Percentiles rank a stretch among this genome's conserved stretches.
Evolutionary conservation across 2,329 filamentous ascomycete genomes (phyloP).

Genomic region (Cercospora sp.): DNA sequence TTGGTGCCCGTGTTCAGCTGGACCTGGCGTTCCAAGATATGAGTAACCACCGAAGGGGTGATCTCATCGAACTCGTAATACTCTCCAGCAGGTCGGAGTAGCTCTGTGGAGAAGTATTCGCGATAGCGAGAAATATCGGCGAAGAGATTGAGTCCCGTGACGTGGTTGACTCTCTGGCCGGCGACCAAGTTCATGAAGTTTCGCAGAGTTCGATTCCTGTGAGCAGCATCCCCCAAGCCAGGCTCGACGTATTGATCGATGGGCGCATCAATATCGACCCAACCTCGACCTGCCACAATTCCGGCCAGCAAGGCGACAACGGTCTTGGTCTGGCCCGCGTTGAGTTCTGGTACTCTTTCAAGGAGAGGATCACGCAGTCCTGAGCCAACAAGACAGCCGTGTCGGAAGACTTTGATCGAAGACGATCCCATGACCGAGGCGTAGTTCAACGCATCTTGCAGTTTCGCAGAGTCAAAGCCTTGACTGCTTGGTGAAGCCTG

Average conservation of each 20-base stretch:
- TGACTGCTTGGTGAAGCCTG: not conserved
- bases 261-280: not conserved
- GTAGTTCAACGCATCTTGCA: slow-evolving; percentile 3
- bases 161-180: slow-evolving; percentile 1
- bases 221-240: not conserved
- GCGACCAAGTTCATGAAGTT: not conserved
- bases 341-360: not conserved
- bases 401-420: not conserved
- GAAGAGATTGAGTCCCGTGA: not conserved
- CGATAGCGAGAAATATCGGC: not conserved
- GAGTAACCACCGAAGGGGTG: not conserved
- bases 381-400: slow-evolving; percentile 1
- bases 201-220: not conserved
- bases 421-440: not conserved
- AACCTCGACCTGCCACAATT: not conserved
- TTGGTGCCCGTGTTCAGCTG: not conserved
- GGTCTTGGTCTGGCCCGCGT: not conserved
- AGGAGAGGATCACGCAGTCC: not conserved
- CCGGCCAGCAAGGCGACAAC: not conserved
- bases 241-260: not conserved
- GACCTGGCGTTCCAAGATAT: not conserved
- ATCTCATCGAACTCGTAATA: slow-evolving; percentile 1
- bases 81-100: not conserved
- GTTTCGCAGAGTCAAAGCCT: not conserved
- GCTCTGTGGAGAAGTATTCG: not conserved